Evolutionary conservation across 179 eudicot species (phyloP), one percentile per base, ranked within the genome.

Genomic region (Monotropa hypopitys): DNA sequence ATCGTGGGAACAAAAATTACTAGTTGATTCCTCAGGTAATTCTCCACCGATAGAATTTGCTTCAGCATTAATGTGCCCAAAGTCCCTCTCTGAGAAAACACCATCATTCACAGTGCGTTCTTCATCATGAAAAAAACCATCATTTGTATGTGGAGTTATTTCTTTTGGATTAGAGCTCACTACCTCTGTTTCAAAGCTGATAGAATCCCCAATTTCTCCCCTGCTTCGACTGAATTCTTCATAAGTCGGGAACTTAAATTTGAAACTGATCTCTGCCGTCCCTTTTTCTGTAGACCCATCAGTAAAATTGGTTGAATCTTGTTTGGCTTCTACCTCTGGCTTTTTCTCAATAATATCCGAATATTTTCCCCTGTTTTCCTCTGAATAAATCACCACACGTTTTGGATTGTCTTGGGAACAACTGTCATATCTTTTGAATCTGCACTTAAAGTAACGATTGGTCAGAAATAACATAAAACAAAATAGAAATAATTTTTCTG

Each of bases 221-320:
- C 78, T 45, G 62, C 38, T 84, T 68, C 40, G 76, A 66, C 80
- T 75, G 70, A 94, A 86, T 80, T 92, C 97, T 77, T 92, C 93
- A 71, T 72, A 90, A 69, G 86, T 84, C 12, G 88, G 98, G 70
- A 94, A 92, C 77, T 87, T 90, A 76, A 94, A 94, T 35, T 69
- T 82, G 45, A 94, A 81, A 69, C 59, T 72, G 28, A 87, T 79
- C 77, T 83, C 88, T 3, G 83, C 65, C 69, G 83, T 77, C 50
- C 83, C 83, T 57, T 70, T 65, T 26, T 82, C 59, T 20, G 32
- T 75, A 43, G 73, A 74, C 67, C 20, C 83, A 68, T 81, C 80
- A 18, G 23, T 18, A 35, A 53, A 51, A 35, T 49, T 74, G 9
- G 51, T 3, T 3, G 23, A 51, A 13, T 81, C 82, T 43, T 46